Conservation (phyloP, 805 yeast genomes). For the Lachancea nothofagi region DNA sequence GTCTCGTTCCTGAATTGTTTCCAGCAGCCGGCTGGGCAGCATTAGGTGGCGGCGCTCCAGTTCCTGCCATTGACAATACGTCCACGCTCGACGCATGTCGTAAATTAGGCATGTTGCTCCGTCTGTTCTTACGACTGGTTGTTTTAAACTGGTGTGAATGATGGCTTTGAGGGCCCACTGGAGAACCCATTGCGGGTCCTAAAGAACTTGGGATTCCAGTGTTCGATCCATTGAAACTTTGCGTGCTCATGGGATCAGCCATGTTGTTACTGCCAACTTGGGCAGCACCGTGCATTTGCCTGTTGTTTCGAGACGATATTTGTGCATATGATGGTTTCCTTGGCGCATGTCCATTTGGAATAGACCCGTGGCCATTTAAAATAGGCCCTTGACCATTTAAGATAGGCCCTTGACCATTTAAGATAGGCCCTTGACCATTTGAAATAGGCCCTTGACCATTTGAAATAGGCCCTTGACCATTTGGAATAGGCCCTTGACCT, state of each 20-base stretch:
- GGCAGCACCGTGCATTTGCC: conserved; percentile 29
- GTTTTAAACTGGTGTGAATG: conserved; percentile 23
- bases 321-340: conserved; percentile 21
- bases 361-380: no score
- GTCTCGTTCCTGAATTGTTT: conserved; percentile 20
- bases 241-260: conserved; percentile 18
- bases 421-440: conserved; percentile 2
- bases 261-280: conserved; percentile 18
- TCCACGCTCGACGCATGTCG: conserved; percentile 30
- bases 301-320: conserved; percentile 20
- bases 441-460: not conserved
- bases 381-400: conserved; percentile 1
- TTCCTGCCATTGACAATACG: conserved; percentile 10
- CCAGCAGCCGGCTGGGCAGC: not conserved
- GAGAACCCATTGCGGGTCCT: conserved; percentile 8
- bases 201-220: not conserved
- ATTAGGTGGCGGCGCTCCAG: conserved; percentile 8
- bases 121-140: conserved; percentile 35
- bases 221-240: not conserved
- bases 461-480: conserved; percentile 2
- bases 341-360: conserved; percentile 9
- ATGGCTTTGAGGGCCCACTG: conserved; percentile 10
- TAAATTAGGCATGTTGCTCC: conserved; percentile 30
- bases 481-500: not conserved
- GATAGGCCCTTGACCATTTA: not conserved